Conservation (phyloP, 2,329 filamentous ascomycete species). For the Pestalotiopsis sp. region DNA sequence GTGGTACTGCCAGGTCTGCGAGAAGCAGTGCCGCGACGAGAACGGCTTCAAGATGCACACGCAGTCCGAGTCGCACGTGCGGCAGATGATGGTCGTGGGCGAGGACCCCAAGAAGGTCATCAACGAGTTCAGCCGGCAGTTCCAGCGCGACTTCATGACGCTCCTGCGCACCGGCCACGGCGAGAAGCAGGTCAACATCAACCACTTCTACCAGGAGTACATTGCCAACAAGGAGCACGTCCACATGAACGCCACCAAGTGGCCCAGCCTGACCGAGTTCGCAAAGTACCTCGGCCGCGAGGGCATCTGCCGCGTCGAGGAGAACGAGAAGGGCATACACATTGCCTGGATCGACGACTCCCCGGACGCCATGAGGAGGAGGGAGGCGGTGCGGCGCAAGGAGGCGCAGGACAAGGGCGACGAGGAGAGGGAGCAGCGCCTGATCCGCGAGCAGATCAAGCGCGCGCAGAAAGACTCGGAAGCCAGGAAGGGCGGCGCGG, state of each 20-base stretch:
- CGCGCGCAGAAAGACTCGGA: slow-evolving; percentile 64
- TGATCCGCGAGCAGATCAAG: slow-evolving; percentile 83
- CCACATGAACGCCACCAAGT: slow-evolving; percentile 93
- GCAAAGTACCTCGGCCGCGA: slow-evolving; percentile 85
- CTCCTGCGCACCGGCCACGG: slow-evolving; percentile 83
- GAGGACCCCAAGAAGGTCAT: slow-evolving; percentile 86
- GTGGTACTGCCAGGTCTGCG: slow-evolving; percentile 89
- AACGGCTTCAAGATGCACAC: slow-evolving; percentile 93
- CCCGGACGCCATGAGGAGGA: slow-evolving; percentile 77
- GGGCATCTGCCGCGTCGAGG: slow-evolving; percentile 87
- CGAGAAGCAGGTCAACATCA: slow-evolving; percentile 86
- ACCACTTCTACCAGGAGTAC: slow-evolving; percentile 94
- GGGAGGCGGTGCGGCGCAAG: slow-evolving; percentile 80
- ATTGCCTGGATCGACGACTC: slow-evolving; percentile 92
- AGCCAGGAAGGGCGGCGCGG: slow-evolving; percentile 41
- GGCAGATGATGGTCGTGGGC: slow-evolving; percentile 86
- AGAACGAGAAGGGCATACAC: slow-evolving; percentile 82
- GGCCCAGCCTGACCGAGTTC: slow-evolving; percentile 87
- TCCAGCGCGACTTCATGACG: slow-evolving; percentile 76
- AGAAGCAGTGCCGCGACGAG: slow-evolving; percentile 77
- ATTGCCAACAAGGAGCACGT: slow-evolving; percentile 86
- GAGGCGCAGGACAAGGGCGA: slow-evolving; percentile 89
- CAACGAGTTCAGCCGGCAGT: slow-evolving; percentile 79
- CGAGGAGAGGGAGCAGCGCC: slow-evolving; percentile 82
- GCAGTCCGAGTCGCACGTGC: slow-evolving; percentile 81